A percentile compares a stretch with the other conserved stretches of the same genome.
Evolutionary conservation across 2,329 filamentous ascomycete species (phyloP).

Genomic region (Aspergillus quadrilineatus): DNA sequence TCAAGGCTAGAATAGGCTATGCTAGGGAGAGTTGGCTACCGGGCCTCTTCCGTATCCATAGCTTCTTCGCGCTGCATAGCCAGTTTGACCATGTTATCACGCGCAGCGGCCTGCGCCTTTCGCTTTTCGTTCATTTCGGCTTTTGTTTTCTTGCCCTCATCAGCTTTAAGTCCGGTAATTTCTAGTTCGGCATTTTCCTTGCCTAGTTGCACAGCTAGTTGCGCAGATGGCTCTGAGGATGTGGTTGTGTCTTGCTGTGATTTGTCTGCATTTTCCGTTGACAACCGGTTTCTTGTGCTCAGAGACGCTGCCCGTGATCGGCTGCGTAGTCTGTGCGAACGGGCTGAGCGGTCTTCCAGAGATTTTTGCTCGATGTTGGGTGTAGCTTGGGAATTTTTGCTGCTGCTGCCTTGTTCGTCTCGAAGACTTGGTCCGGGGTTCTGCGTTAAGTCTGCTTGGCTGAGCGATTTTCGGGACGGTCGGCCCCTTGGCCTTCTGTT

Average conservation of each 20-base stretch:
- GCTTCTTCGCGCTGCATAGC: constrained; percentile 43
- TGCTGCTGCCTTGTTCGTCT: constrained; percentile 18
- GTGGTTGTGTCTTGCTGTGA: neutral
- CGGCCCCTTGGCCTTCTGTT: constrained; percentile 27
- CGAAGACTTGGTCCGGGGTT: constrained; percentile 17
- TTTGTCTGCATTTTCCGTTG: neutral
- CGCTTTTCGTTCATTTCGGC: constrained; percentile 24
- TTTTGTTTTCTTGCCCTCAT: constrained; percentile 12
- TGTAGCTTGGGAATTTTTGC: neutral
- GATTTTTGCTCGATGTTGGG: constrained; percentile 11
- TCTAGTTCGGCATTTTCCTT: constrained; percentile 17
- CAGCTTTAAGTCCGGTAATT: neutral
- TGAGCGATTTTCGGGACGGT: constrained; percentile 29
- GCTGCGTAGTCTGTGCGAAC: constrained; percentile 20
- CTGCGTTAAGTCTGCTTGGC: constrained; percentile 17
- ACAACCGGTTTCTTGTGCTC: neutral
- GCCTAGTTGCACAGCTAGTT: constrained; percentile 1
- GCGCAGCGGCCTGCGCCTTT: constrained; percentile 35
- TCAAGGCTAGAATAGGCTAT: too few relatives aligned
- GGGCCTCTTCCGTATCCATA: constrained; percentile 33
- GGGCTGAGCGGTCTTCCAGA: constrained; percentile 9
- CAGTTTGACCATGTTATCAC: constrained; percentile 35
- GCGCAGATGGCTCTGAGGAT: neutral
- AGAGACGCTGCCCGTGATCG: constrained; percentile 18
- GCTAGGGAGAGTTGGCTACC: constrained; percentile 13